Percentiles rank a stretch among this genome's conserved stretches.
Evolutionary conservation across 768 basidiomycete genomes (phyloP).

Genomic region (Hortiboletus flavorubellus): DNA sequence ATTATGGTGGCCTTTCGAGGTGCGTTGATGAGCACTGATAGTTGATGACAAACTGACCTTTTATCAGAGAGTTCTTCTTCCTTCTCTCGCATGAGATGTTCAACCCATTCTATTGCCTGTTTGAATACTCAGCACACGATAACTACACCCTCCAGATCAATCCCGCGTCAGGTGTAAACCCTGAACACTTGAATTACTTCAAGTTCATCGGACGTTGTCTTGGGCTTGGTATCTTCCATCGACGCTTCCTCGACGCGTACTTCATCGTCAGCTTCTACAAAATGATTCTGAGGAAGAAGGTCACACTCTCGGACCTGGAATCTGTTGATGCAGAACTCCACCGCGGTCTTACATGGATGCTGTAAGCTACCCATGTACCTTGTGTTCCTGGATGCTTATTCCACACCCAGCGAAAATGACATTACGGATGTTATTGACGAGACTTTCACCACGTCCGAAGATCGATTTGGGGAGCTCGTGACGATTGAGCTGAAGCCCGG

Average conservation of each 20-base stretch:
- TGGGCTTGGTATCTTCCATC: slow-evolving; percentile 97
- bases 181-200: slow-evolving; percentile 99
- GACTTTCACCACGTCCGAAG: slow-evolving; percentile 95
- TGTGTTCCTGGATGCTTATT: slow-evolving; percentile 10
- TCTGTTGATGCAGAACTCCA: slow-evolving; percentile 95
- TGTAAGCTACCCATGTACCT: slow-evolving; percentile 51
- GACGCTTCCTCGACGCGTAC: slow-evolving; percentile 98
- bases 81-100: slow-evolving; percentile 99
- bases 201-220: slow-evolving; percentile 98
- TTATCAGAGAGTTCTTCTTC: slow-evolving; percentile 96
- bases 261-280: slow-evolving; percentile 99
- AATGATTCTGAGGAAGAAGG: slow-evolving; percentile 99
- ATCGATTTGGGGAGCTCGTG: slow-evolving; percentile 97
- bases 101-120: slow-evolving; percentile 99
- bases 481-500: slow-evolving; percentile 93
- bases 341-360: slow-evolving; percentile 97
- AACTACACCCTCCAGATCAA: slow-evolving; percentile 99
- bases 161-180: slow-evolving; percentile 96
- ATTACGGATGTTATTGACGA: slow-evolving; percentile 98
- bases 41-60: slow-evolving; percentile 7
- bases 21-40: slow-evolving; percentile 33
- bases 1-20: slow-evolving; percentile 98
- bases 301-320: slow-evolving; percentile 89
- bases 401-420: slow-evolving; percentile 79
- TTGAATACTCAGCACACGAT: slow-evolving; percentile 99